These are phyloP conservation scores for barrel medic (Medicago truncatula) DNA, from an alignment of 306 rosid species.

Conservation along the genomic window MtrunA17r5.0-ANR NC_053048.1:43635501-43636000, in stretches of 20 bases:
- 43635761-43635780: background rate
- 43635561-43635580: no score
- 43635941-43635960: background rate
- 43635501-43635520: no score
- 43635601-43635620: no score
- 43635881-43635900: constrained; percentile 91
- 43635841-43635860: constrained; percentile 80
- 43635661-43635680: background rate
- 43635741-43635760: background rate
- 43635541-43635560: no score
- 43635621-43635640: background rate
- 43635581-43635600: no score
- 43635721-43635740: background rate
- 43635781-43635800: background rate
- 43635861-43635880: constrained; percentile 70
- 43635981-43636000: background rate
- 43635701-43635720: background rate
- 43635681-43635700: background rate
- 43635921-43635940: constrained; percentile 86
- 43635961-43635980: background rate
- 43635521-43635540: no score
- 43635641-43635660: background rate
- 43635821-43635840: constrained; percentile 69
- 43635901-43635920: constrained; percentile 92
- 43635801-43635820: no score